Percentiles rank a stretch among this genome's conserved stretches.
These are phyloP conservation scores for Neonectria neomacrospora DNA, from an alignment of 2,329 filamentous ascomycete species.

Conservation along the genomic window DNA sequence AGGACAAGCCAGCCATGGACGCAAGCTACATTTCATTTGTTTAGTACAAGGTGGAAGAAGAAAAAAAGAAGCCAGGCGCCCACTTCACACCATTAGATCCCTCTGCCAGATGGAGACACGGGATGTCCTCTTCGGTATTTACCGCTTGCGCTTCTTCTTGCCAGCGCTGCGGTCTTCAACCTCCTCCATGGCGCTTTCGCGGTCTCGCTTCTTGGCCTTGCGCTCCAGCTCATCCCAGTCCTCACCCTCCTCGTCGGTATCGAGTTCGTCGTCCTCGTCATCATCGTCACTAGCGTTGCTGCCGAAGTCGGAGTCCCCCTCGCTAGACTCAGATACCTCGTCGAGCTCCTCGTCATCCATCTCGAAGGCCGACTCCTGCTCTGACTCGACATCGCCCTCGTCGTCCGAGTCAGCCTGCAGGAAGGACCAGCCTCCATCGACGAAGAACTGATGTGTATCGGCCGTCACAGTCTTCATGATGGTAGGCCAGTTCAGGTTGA, in stretches of 20 bases:
- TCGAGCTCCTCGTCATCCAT: constrained; percentile 88
- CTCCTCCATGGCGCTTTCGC: constrained; percentile 60
- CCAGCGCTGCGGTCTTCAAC: constrained; percentile 73
- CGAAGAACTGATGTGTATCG: constrained; percentile 95
- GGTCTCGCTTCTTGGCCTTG: constrained; percentile 88
- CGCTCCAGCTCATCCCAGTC: constrained; percentile 96
- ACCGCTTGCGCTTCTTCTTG: constrained; percentile 68
- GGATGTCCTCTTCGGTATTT: constrained; percentile 18
- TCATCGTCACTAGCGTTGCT: constrained; percentile 88
- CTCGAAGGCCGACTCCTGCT: constrained; percentile 93
- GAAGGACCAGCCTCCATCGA: constrained; percentile 95
- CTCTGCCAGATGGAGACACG: not conserved
- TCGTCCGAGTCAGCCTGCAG: constrained; percentile 87
- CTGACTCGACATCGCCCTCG: constrained; percentile 81
- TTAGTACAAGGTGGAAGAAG: constrained; percentile 27
- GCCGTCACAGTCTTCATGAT: constrained; percentile 99
- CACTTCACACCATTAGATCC: constrained; percentile 8
- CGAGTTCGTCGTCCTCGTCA: constrained; percentile 70
- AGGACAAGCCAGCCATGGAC: constrained; percentile 4
- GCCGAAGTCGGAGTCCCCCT: constrained; percentile 93
- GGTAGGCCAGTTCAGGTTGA: constrained; percentile 98
- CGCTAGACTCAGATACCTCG: constrained; percentile 77
- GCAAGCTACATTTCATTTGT: constrained; percentile 17
- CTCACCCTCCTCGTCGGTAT: constrained; percentile 80
- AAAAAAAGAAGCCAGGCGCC: constrained; percentile 8